Evolutionary conservation across 768 basidiomycete species (phyloP).

Genomic region (Lepiota venenata): DNA sequence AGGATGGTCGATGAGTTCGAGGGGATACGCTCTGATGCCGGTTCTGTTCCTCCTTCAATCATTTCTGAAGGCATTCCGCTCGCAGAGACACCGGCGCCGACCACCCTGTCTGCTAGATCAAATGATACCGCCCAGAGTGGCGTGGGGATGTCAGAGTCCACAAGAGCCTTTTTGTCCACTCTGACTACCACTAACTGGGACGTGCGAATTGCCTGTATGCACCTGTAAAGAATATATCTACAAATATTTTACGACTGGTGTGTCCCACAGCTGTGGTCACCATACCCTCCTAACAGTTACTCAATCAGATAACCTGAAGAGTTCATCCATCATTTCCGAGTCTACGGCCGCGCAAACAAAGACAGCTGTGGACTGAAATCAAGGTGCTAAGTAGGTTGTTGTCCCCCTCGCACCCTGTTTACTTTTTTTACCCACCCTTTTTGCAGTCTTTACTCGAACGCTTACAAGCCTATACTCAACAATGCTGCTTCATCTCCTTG

Average conservation of each 20-base stretch:
- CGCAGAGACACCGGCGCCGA: background rate
- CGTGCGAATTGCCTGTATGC: background rate
- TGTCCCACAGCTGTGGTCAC: background rate
- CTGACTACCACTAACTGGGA: background rate
- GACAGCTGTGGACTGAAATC: constrained; percentile 88
- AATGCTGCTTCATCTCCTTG: constrained; percentile 83
- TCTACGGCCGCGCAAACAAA: constrained; percentile 49
- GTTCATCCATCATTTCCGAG: constrained; percentile 25
- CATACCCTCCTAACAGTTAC: background rate
- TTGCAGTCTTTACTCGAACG: constrained; percentile 79
- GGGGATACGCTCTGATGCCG: constrained; percentile 38
- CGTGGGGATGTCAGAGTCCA: background rate
- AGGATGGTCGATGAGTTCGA: too few species aligned
- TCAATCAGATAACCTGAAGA: constrained; percentile 26
- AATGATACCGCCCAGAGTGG: background rate
- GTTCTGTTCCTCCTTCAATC: constrained; percentile 12
- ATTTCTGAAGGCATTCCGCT: constrained; percentile 4
- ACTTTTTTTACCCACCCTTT: background rate
- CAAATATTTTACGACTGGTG: constrained; percentile 3
- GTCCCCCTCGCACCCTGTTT: background rate
- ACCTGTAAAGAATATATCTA: background rate
- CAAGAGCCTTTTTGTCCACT: background rate
- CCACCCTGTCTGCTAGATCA: constrained; percentile 1
- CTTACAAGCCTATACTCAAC: constrained; percentile 85
- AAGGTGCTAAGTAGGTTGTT: constrained; percentile 74